Percentiles rank a stretch among this genome's conserved stretches.
Conservation (phyloP, 495 filamentous ascomycete species). For the Aspergillus indologenus region DNA sequence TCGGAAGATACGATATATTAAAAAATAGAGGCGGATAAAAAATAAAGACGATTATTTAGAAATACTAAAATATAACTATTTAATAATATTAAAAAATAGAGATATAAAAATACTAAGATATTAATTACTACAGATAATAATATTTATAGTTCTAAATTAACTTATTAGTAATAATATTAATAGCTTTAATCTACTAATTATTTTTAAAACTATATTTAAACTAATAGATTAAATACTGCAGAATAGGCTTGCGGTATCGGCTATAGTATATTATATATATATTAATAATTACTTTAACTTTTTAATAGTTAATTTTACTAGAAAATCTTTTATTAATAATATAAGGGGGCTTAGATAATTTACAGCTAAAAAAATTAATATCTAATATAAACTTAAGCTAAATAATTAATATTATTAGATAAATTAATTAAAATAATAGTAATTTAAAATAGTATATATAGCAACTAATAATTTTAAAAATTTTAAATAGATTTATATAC, state of each 20-base stretch:
- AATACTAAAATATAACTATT: too few relatives aligned
- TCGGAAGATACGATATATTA: too few relatives aligned
- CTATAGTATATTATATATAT: neutral
- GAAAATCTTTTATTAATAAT: neutral
- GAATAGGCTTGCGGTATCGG: neutral
- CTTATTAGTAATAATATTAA: neutral
- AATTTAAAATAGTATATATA: neutral
- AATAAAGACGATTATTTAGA: too few relatives aligned
- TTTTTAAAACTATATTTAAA: neutral
- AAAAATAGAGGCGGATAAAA: too few relatives aligned
- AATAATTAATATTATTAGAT: neutral
- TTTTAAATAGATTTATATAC: neutral
- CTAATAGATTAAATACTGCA: neutral
- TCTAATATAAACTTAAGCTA: neutral
- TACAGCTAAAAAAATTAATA: neutral
- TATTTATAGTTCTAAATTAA: neutral
- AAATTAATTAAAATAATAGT: neutral
- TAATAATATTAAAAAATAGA: neutral
- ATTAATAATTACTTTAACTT: neutral
- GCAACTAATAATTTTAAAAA: neutral
- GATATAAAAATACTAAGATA: neutral
- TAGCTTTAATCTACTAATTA: neutral
- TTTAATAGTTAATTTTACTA: neutral
- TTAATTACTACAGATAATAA: neutral
- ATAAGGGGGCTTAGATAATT: neutral